Percentiles rank a stretch among this genome's conserved stretches.
Evolutionary conservation across 768 basidiomycete species (phyloP).

Genomic region (Rhizopogon roseolus): DNA sequence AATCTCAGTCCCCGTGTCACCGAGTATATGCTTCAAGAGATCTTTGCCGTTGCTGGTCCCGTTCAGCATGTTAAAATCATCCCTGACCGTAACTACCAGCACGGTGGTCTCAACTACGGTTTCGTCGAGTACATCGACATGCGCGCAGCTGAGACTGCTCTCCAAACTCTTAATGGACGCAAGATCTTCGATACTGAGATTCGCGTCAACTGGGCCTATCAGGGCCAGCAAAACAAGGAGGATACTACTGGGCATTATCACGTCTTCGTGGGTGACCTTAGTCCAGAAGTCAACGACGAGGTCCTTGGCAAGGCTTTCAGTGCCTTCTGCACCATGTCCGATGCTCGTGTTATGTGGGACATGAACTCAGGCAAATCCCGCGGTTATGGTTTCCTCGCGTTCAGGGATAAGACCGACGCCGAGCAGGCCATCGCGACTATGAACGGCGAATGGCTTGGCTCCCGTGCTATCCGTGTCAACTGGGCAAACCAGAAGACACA

Average conservation of each 20-base stretch:
- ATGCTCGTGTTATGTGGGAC: conserved; percentile 99
- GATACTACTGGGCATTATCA: conserved; percentile 97
- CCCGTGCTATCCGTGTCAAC: conserved; percentile 97
- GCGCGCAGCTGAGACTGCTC: conserved; percentile 97
- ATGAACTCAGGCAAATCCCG: conserved; percentile 99
- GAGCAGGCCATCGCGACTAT: conserved; percentile 99
- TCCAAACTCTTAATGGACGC: conserved; percentile 96
- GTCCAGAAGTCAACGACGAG: conserved; percentile 97
- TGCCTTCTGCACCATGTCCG: conserved; percentile 94
- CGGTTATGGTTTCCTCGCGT: conserved; percentile 97
- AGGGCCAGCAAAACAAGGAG: conserved; percentile 97
- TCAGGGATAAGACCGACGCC: conserved; percentile 98
- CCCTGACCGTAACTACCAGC: conserved; percentile 98
- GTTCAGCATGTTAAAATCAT: conserved; percentile 99
- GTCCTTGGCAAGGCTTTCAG: conserved; percentile 95
- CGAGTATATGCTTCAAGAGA: conserved; percentile 98
- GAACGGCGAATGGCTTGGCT: conserved; percentile 99
- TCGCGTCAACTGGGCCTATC: conserved; percentile 99
- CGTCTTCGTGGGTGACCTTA: conserved; percentile 99
- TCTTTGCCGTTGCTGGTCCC: conserved; percentile 93
- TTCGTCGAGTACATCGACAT: conserved; percentile 99
- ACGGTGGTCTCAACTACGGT: conserved; percentile 98
- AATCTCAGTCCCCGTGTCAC: conserved; percentile 97
- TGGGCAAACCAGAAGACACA: conserved; percentile 99
- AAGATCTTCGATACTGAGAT: conserved; percentile 99